These are phyloP conservation scores for Kluyveromyces starmeri DNA, from an alignment of 805 yeast species.

Conservation along the genomic window DNA sequence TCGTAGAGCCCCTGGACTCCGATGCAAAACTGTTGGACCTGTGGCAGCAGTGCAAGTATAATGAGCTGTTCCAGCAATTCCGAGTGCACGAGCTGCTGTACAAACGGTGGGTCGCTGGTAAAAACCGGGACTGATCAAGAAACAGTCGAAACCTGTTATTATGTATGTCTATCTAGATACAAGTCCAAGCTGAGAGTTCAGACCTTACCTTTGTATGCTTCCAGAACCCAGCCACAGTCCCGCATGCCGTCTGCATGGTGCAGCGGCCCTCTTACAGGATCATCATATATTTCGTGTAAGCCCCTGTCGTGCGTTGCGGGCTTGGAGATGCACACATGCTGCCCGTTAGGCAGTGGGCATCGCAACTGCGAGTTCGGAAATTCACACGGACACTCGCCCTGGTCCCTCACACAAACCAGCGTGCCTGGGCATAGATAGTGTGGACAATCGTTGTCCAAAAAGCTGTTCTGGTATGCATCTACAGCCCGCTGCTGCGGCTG, in stretches of 20 bases:
- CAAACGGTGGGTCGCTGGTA: slow-evolving; percentile 78
- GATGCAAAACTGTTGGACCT: slow-evolving; percentile 22
- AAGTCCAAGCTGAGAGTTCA: too few relatives aligned
- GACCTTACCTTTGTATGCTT: slow-evolving; percentile 56
- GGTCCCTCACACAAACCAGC: slow-evolving; percentile 58
- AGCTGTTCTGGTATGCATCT: slow-evolving; percentile 29
- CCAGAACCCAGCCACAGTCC: slow-evolving; percentile 79
- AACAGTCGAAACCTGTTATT: too few relatives aligned
- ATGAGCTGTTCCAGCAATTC: slow-evolving; percentile 31
- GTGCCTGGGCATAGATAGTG: slow-evolving; percentile 79
- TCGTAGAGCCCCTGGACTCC: slow-evolving; percentile 48
- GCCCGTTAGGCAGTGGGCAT: slow-evolving; percentile 61
- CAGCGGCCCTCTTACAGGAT: slow-evolving; percentile 42
- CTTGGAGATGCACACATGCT: slow-evolving; percentile 74
- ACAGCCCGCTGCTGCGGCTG: slow-evolving; percentile 30
- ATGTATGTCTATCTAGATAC: too few relatives aligned
- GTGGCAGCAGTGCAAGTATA: slow-evolving; percentile 14
- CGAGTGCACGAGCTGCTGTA: slow-evolving; percentile 58
- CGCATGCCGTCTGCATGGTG: slow-evolving; percentile 42
- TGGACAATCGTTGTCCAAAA: slow-evolving; percentile 41
- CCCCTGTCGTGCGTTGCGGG: slow-evolving; percentile 46
- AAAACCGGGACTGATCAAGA: slow-evolving; percentile 58
- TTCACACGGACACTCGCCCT: slow-evolving; percentile 81
- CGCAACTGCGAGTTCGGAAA: slow-evolving; percentile 78
- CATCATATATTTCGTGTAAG: slow-evolving; percentile 29